Percentiles rank a stretch among this genome's conserved stretches.
phyloP scores from a whole-genome alignment of 148 eudicot species.

The Linanthus parryae region DNA sequence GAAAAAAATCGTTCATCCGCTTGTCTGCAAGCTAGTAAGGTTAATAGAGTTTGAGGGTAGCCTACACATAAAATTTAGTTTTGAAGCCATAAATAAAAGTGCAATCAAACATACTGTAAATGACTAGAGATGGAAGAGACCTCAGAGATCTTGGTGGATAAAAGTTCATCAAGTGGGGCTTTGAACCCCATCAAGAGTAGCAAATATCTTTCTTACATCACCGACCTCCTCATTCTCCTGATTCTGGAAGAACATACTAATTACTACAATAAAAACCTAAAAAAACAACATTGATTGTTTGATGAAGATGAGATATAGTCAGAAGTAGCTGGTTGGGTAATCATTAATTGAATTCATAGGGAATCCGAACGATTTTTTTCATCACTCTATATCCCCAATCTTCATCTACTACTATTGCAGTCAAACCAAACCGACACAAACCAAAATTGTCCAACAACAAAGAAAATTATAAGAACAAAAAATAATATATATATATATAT shows the following conservation, averaged over 20 bases:
- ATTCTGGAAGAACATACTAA: background rate
- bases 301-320: background rate
- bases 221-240: background rate
- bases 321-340: constrained; percentile 1
- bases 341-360: background rate
- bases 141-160: constrained; percentile 7
- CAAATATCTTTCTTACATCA: background rate
- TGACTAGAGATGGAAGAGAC: no score
- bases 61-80: background rate
- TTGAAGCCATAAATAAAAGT: background rate
- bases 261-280: background rate
- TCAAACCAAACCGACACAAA: no score
- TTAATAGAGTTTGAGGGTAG: background rate
- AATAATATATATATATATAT: background rate
- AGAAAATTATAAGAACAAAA: background rate
- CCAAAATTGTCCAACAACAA: no score
- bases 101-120: no score
- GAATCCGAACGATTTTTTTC: constrained; percentile 4
- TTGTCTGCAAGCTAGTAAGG: background rate
- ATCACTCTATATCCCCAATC: background rate
- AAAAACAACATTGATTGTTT: background rate
- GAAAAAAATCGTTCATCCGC: background rate
- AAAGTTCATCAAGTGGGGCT: constrained; percentile 1
- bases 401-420: no score
- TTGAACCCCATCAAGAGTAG: constrained; percentile 1